Evolutionary conservation across 75 land plant genomes (phyloP).

Genomic region (Azolla pinnata): DNA sequence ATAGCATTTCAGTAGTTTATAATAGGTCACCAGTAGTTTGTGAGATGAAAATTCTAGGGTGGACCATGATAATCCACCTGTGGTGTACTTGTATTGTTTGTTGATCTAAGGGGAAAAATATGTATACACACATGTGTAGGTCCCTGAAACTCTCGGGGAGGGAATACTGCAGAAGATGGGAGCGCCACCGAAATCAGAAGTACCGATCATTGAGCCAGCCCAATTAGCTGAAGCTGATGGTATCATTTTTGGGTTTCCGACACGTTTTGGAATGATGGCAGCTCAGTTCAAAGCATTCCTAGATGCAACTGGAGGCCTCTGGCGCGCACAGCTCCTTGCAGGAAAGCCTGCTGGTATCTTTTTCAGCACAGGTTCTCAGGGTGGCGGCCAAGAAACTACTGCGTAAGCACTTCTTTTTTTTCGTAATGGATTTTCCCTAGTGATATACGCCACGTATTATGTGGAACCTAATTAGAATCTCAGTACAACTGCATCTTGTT

Average conservation of each 20-base stretch:
- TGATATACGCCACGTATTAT: too few species aligned
- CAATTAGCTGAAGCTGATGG: slow-evolving; percentile 87
- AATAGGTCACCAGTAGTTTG: not conserved
- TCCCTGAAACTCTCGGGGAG: slow-evolving; percentile 73
- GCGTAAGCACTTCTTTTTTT: slow-evolving; percentile 48
- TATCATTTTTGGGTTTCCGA: slow-evolving; percentile 82
- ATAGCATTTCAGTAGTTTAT: not conserved
- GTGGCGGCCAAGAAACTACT: slow-evolving; percentile 94
- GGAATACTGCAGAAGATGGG: slow-evolving; percentile 74
- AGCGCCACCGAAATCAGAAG: slow-evolving; percentile 79
- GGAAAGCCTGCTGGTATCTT: slow-evolving; percentile 96
- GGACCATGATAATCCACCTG: too few species aligned
- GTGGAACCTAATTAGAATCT: too few species aligned
- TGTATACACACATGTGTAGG: slow-evolving; percentile 24
- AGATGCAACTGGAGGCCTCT: slow-evolving; percentile 84
- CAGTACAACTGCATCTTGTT: too few species aligned
- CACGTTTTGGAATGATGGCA: slow-evolving; percentile 94
- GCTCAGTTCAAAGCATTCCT: slow-evolving; percentile 95
- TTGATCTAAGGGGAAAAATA: not conserved
- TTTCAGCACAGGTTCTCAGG: slow-evolving; percentile 78
- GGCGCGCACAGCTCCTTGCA: slow-evolving; percentile 72
- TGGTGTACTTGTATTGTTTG: too few species aligned
- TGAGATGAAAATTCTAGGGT: slow-evolving; percentile 3
- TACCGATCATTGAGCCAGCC: slow-evolving; percentile 53
- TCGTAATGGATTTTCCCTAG: too few species aligned